Evolutionary conservation across 1,284 basidiomycete genomes (phyloP), one percentile per base, ranked within the genome.

Genomic region (Xerocomus amazonicus): DNA sequence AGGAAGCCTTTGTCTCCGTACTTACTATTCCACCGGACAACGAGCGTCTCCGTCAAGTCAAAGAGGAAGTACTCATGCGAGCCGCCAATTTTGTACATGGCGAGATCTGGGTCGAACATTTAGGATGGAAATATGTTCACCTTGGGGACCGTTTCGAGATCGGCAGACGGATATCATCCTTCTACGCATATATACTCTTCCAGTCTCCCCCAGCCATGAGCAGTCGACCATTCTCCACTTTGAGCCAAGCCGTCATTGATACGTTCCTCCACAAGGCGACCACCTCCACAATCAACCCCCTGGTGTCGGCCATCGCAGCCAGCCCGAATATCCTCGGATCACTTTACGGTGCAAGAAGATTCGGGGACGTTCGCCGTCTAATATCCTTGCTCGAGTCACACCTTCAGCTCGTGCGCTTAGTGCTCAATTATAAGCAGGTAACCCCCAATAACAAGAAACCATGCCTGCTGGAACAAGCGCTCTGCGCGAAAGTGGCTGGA

Each of bases 91-190:
- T 94, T 60, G 76, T 93, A 9, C 87, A 90, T 58, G 82, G 84
- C 19, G 87, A 90, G 63, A 82, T 95, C 28, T 95, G 92, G 92
- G 77, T 87, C 1, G 87, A 90, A 57, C 85, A 92, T 62, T 69
- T 83, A 43, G 78, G 81, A 6, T 94, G 92, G 92, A 84, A 87
- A 61, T 95, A 92, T 58, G 72, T 74, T 2, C 83, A 83, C 52
- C 70, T 92, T 9, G 81, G 84, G 7, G 87, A 93, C 58, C 75
- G 87, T 33, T 92, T 92, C 61, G 87, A 90, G 69, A 86, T 94
- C 44, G 86, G 85, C 10, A 73, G 76, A 51, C 75, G 83, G 26
- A 76, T 91, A 41, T 77, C 83, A 6, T 70, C 74, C 6, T 70
- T 94, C 31, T 91, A 89, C 61, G 69, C 77, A 5, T 75, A 80